These are phyloP conservation scores for Fusarium piperis DNA, from an alignment of 2,329 filamentous ascomycete genomes.

Conservation along the genomic window DNA sequence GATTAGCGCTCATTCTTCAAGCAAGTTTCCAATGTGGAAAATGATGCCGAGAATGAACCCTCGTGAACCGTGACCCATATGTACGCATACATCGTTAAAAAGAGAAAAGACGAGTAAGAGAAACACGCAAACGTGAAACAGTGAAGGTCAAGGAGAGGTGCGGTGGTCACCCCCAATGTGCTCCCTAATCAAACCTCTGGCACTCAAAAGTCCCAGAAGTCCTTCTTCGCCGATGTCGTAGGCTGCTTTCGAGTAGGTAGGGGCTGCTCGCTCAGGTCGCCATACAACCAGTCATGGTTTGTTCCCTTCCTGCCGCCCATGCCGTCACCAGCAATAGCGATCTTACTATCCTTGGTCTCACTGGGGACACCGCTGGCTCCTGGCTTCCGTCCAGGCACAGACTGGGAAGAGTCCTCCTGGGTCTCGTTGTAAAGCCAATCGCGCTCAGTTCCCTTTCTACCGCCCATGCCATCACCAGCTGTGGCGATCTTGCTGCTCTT, in stretches of 20 bases:
- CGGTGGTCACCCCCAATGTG: neutral
- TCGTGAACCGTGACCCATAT: conserved; percentile 17
- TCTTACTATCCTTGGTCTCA: conserved; percentile 35
- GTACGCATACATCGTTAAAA: conserved; percentile 11
- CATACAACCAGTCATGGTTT: conserved; percentile 65
- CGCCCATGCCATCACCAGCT: conserved; percentile 72
- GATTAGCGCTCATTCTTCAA: conserved; percentile 3
- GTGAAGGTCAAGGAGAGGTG: neutral
- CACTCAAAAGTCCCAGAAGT: conserved; percentile 60
- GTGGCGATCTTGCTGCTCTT: conserved; percentile 50
- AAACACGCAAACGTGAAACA: neutral
- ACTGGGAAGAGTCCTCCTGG: conserved; percentile 46
- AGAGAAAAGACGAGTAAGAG: neutral
- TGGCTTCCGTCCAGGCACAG: conserved; percentile 50
- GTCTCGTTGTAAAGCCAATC: conserved; percentile 67
- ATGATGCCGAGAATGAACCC: conserved; percentile 9
- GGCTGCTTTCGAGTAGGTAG: conserved; percentile 51
- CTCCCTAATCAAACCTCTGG: conserved; percentile 10
- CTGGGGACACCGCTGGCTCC: conserved; percentile 7
- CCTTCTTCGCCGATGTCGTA: conserved; percentile 48
- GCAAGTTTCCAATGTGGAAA: conserved; percentile 18
- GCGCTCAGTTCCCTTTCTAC: conserved; percentile 61
- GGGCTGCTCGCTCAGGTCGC: conserved; percentile 56
- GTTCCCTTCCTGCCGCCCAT: conserved; percentile 70
- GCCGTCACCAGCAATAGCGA: conserved; percentile 66